Conservation (phyloP, 2,329 filamentous ascomycete genomes). For the Cladorrhinum sp. region DNA sequence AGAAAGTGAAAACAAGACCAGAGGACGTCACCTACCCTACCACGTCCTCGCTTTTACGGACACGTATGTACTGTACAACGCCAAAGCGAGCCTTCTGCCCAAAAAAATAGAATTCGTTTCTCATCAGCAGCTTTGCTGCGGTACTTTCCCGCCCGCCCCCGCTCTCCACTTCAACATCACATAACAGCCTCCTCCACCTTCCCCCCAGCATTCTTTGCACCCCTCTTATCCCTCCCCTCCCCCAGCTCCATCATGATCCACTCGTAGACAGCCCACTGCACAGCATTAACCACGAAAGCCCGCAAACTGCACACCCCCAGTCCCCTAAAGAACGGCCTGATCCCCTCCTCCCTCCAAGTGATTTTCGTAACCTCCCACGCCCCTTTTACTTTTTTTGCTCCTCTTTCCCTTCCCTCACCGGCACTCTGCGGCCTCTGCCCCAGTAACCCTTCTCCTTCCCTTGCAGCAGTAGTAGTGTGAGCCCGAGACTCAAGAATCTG, state of each 20-base stretch:
- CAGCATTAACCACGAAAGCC: conserved; percentile 90
- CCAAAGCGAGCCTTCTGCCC: too few relatives aligned
- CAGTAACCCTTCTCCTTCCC: conserved; percentile 35
- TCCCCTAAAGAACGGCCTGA: conserved; percentile 66
- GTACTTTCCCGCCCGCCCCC: neutral
- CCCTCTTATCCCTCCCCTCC: conserved; percentile 27
- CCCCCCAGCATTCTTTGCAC: neutral
- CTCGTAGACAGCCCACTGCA: conserved; percentile 91
- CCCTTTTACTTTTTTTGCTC: conserved; percentile 38
- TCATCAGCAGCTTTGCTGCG: too few relatives aligned
- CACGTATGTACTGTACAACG: too few relatives aligned
- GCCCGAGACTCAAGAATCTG: conserved; percentile 53
- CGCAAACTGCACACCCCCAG: conserved; percentile 77
- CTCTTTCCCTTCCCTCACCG: too few relatives aligned
- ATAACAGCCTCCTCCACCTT: neutral
- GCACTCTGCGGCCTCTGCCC: neutral
- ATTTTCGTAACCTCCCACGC: conserved; percentile 63
- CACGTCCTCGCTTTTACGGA: too few relatives aligned
- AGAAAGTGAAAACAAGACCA: too few relatives aligned
- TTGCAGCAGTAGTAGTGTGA: too few relatives aligned
- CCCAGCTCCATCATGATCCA: conserved; percentile 69
- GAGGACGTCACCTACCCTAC: too few relatives aligned
- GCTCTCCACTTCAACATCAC: neutral
- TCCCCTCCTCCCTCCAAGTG: conserved; percentile 63
- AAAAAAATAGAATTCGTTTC: too few relatives aligned